A percentile compares a stretch with the other conserved stretches of the same genome.
phyloP scores from a whole-genome alignment of 805 yeast species.

The Pichia occidentalis region DNA sequence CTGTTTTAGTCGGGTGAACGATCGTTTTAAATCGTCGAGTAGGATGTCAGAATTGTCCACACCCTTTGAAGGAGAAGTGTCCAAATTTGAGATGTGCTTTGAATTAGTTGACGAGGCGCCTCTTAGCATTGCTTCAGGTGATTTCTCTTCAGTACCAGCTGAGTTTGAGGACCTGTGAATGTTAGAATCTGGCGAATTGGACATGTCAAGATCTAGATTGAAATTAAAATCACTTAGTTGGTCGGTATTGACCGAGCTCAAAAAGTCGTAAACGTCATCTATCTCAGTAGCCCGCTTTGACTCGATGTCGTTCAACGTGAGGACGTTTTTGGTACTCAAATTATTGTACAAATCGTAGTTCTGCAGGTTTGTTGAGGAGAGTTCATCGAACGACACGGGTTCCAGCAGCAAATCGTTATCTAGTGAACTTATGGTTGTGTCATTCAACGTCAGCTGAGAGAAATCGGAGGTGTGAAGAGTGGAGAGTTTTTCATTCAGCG shows the following conservation, averaged over 20 bases:
- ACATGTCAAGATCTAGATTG: not conserved
- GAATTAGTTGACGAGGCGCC: not conserved
- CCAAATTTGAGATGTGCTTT: conserved; percentile 8
- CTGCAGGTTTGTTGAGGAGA: not conserved
- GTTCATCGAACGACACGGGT: conserved; percentile 1
- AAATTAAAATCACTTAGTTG: not conserved
- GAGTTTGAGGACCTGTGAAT: no score
- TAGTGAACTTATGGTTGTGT: conserved; percentile 3
- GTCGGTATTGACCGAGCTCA: not conserved
- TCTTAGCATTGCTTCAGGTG: no score
- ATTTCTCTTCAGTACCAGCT: no score
- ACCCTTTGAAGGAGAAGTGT: conserved; percentile 11
- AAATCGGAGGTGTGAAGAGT: conserved; percentile 6
- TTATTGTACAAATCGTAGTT: not conserved
- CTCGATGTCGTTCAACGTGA: conserved; percentile 2
- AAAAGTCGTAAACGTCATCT: conserved; percentile 8
- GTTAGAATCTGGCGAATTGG: no score
- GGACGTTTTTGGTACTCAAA: not conserved
- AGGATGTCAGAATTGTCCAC: conserved; percentile 2
- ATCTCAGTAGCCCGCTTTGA: not conserved
- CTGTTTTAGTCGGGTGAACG: conserved; percentile 26
- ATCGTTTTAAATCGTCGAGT: conserved; percentile 11
- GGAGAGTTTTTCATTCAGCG: no score
- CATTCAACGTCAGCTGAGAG: conserved; percentile 5
- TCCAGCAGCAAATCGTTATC: conserved; percentile 7